Base-by-base conservation (phyloP, 306 rosid species). In the Rosa rugosa region DNA sequence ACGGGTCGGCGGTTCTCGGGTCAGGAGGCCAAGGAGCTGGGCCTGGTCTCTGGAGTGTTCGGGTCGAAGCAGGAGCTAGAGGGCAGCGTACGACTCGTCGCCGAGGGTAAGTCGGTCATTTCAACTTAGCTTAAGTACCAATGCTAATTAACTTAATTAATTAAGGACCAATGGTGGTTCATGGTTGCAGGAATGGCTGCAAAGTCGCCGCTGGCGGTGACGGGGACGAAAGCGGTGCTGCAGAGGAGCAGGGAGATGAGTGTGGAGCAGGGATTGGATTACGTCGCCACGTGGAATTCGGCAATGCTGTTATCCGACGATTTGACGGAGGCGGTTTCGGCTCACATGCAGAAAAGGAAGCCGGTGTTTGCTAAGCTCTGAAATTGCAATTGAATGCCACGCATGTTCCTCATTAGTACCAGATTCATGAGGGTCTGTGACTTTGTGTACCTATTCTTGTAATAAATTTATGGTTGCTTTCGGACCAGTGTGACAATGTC, bases 201-300 rank as follows among this genome's bases (percentile, higher is more conserved):
- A 14, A 92, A 90, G 85, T 91, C 98, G 49, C 91, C 97, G 5
- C 83, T 87, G 40, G 97, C 99, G 1, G 81, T 92, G 59, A 77
- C 75, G 7, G 99, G 99, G 71, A 94, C 99, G 53, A 92, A 91
- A 77, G 89, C 87, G 4, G 97, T 94, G 82, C 38, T 94, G 71
- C 88, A 91, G 17, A 86, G 76, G 83, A 91, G 93, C 36, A 89
- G 95, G 82, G 97, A 94, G 77, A 69, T 94, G 75, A 88, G 69
- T 17, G 64, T 89, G 72, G 99, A 88, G 22, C 97, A 91, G 73
- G 97, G 97, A 1, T 80, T 94, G 89, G 97, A 94, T 71, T 92
- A 88, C 75, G 97, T 90, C 31, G 97, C 97, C 7, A 91, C 97
- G 31, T 79, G 93, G 90, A 94, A 94, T 83, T 84, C 99, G 5